Conservation (phyloP, 2,329 filamentous ascomycete species). For the Epichloe coenophiala region DNA sequence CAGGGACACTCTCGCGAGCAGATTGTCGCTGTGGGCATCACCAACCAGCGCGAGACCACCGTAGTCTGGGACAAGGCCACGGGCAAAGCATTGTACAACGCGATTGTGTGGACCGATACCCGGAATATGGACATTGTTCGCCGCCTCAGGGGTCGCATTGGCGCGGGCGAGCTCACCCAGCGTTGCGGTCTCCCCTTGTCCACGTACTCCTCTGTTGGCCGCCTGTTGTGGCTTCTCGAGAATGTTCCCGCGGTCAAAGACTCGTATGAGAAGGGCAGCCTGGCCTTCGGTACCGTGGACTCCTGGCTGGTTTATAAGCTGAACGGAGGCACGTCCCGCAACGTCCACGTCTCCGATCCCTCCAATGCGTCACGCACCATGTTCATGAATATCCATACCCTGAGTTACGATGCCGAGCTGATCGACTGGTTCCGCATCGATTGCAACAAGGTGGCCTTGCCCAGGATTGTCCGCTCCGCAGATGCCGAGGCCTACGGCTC, state of each 20-base stretch:
- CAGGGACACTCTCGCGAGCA: slow-evolving; percentile 52
- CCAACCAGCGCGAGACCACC: slow-evolving; percentile 74
- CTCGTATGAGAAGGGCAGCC: slow-evolving; percentile 56
- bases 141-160: slow-evolving; percentile 53
- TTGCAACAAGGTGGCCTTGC: slow-evolving; percentile 52
- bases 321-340: slow-evolving; percentile 52
- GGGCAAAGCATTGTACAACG: slow-evolving; percentile 65
- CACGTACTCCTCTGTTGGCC: slow-evolving; percentile 69
- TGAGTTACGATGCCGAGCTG: slow-evolving; percentile 61
- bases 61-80: slow-evolving; percentile 68
- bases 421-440: slow-evolving; percentile 66
- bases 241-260: slow-evolving; percentile 53
- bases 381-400: slow-evolving; percentile 71
- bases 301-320: slow-evolving; percentile 71
- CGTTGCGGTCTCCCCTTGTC: slow-evolving; percentile 68
- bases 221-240: slow-evolving; percentile 63
- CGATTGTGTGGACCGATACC: slow-evolving; percentile 80
- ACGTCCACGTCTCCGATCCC: slow-evolving; percentile 62
- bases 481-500: slow-evolving; percentile 55
- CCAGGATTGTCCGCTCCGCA: slow-evolving; percentile 66
- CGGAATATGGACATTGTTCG: slow-evolving; percentile 58
- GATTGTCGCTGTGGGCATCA: slow-evolving; percentile 66
- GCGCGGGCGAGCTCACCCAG: slow-evolving; percentile 51
- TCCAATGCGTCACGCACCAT: slow-evolving; percentile 77
- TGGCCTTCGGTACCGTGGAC: slow-evolving; percentile 72